Percentiles rank a stretch among this genome's conserved stretches.
These are phyloP conservation scores for Yamadazyma songkhlaensis DNA, from an alignment of 1,139 yeast species.

Conservation along the genomic window DNA sequence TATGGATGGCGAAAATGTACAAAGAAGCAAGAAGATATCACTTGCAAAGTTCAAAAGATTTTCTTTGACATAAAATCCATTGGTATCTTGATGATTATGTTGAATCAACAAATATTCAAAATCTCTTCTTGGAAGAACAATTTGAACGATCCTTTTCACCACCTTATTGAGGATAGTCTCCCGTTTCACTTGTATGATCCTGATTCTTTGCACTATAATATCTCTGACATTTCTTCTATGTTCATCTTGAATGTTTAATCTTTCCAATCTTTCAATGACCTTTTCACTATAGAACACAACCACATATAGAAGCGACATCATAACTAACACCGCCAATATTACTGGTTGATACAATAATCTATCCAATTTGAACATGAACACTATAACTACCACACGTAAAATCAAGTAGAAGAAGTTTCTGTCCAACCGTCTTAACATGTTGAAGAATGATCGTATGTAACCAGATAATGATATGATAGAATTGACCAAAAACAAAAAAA, in stretches of 20 bases:
- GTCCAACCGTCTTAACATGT: background rate
- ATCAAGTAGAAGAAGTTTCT: background rate
- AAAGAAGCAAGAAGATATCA: slow-evolving; percentile 19
- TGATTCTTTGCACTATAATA: background rate
- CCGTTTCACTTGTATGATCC: background rate
- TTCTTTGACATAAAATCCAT: slow-evolving; percentile 13
- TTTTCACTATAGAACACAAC: background rate
- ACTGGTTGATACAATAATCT: background rate
- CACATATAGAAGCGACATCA: background rate
- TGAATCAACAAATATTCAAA: slow-evolving; percentile 19
- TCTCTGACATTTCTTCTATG: background rate
- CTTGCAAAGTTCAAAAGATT: slow-evolving; percentile 17
- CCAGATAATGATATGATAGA: no score
- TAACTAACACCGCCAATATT: background rate
- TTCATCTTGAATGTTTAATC: background rate
- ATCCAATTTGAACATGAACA: background rate
- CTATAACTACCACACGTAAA: background rate
- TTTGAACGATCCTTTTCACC: slow-evolving; percentile 16
- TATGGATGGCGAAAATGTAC: slow-evolving; percentile 22
- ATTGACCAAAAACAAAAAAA: no score
- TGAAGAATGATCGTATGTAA: no score
- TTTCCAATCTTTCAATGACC: background rate
- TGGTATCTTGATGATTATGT: slow-evolving; percentile 10
- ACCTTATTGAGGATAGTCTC: slow-evolving; percentile 1
- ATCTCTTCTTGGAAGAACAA: slow-evolving; percentile 24